A percentile compares a stretch with the other conserved stretches of the same genome.
These are phyloP conservation scores for Irpex lacteus DNA, from an alignment of 1,284 basidiomycete species.

Conservation along the genomic window DNA sequence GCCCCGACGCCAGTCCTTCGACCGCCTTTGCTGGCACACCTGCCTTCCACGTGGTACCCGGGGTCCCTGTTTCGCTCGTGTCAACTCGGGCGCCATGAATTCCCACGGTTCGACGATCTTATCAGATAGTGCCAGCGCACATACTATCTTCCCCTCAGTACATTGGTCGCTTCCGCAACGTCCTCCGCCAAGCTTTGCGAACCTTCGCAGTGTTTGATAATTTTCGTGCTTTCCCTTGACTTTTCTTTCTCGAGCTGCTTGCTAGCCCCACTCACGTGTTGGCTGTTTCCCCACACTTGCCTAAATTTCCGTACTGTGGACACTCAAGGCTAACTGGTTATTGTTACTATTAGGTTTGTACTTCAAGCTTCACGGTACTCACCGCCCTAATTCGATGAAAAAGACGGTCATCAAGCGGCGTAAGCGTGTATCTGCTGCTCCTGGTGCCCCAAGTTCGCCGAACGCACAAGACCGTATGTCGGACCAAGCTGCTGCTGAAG, in stretches of 20 bases:
- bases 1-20: not conserved
- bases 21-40: not conserved
- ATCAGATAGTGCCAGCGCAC: conserved; percentile 20
- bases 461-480: conserved; percentile 51
- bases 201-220: not conserved
- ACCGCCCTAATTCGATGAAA: conserved; percentile 97
- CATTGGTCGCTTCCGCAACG: conserved; percentile 4
- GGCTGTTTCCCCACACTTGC: no score
- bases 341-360: conserved; percentile 70
- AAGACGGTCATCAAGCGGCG: conserved; percentile 98
- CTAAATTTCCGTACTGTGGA: conserved; percentile 7
- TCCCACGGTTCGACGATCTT: conserved; percentile 18
- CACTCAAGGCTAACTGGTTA: not conserved
- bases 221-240: conserved; percentile 2
- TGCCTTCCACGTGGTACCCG: conserved; percentile 6
- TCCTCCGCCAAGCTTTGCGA: conserved; percentile 2
- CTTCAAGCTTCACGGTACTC: conserved; percentile 96
- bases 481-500: conserved; percentile 81
- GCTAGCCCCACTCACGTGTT: no score
- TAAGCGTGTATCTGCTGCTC: conserved; percentile 88
- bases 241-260: no score
- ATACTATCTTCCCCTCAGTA: conserved; percentile 1
- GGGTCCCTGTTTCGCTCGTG: conserved; percentile 4
- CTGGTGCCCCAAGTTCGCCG: conserved; percentile 32
- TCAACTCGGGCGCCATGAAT: conserved; percentile 6